Conservation (phyloP, 108 stramenopile genomes). For the Discostella stelligeroides region DNA sequence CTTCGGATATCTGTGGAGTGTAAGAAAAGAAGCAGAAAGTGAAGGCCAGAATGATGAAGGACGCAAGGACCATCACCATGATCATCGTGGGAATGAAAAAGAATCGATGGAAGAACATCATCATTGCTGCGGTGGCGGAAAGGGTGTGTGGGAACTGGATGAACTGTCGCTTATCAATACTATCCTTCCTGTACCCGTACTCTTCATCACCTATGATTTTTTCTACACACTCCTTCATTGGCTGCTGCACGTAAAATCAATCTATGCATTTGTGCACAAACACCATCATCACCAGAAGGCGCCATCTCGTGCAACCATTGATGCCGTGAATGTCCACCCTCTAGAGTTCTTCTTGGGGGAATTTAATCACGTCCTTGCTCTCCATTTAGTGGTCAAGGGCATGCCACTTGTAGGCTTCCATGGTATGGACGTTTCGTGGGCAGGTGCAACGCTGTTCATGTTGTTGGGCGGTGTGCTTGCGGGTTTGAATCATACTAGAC, state of each 20-base stretch:
- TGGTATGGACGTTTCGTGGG: constrained; percentile 69
- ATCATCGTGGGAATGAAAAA: constrained; percentile 7
- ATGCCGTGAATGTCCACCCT: constrained; percentile 98
- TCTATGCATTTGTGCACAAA: constrained; percentile 94
- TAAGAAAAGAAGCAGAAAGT: constrained; percentile 10
- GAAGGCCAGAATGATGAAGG: constrained; percentile 25
- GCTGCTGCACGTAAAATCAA: constrained; percentile 82
- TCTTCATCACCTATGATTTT: constrained; percentile 94
- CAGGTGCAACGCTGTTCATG: constrained; percentile 62
- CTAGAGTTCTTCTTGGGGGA: constrained; percentile 96
- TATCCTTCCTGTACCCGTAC: constrained; percentile 67
- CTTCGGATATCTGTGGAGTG: constrained; percentile 58
- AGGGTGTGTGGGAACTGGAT: constrained; percentile 55
- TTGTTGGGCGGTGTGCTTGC: constrained; percentile 87
- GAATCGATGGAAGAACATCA: background rate
- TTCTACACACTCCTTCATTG: constrained; percentile 95
- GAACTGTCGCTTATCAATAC: constrained; percentile 49
- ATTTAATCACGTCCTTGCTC: constrained; percentile 92
- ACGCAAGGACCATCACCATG: constrained; percentile 1
- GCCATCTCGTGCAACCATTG: constrained; percentile 91
- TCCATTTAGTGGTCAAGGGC: constrained; percentile 62
- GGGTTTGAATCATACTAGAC: constrained; percentile 95
- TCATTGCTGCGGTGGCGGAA: constrained; percentile 32
- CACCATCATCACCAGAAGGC: constrained; percentile 98
- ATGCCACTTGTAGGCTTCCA: constrained; percentile 35